Conservation (phyloP, 495 filamentous ascomycete genomes). For the Bombardia bombarda region DNA sequence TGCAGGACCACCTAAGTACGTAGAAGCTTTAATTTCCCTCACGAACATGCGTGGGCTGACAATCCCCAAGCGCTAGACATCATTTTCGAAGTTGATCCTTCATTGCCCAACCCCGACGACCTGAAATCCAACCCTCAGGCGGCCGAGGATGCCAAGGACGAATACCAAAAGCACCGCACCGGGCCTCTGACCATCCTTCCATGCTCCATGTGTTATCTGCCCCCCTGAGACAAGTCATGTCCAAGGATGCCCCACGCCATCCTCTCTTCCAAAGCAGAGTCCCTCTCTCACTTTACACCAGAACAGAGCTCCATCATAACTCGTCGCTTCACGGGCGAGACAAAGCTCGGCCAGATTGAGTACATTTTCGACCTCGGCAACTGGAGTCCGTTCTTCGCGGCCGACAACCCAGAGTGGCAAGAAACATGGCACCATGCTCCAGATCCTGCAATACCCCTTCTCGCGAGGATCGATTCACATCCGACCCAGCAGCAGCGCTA, state of each 20-base stretch:
- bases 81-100: constrained; percentile 41
- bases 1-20: constrained; percentile 49
- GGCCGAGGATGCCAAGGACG: constrained; percentile 10
- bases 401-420: constrained; percentile 26
- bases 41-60: too few species aligned
- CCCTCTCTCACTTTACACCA: constrained; percentile 3
- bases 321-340: constrained; percentile 23
- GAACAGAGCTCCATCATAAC: constrained; percentile 18
- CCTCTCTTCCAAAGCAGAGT: background rate
- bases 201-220: constrained; percentile 38
- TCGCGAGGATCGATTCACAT: constrained; percentile 43
- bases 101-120: constrained; percentile 31
- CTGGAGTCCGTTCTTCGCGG: constrained; percentile 34
- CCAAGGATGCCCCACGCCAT: constrained; percentile 11
- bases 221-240: constrained; percentile 30
- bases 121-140: constrained; percentile 14
- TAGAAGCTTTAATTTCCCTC: background rate
- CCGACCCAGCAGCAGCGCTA: constrained; percentile 1
- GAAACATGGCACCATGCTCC: constrained; percentile 43
- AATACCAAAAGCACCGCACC: constrained; percentile 8
- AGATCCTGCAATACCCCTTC: constrained; percentile 49
- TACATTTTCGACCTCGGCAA: constrained; percentile 44
- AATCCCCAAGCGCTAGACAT: constrained; percentile 24
- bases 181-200: constrained; percentile 20
- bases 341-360: constrained; percentile 41